These are phyloP conservation scores for Arxiozyma telluris DNA, from an alignment of 1,139 yeast species.

Conservation along the genomic window DNA sequence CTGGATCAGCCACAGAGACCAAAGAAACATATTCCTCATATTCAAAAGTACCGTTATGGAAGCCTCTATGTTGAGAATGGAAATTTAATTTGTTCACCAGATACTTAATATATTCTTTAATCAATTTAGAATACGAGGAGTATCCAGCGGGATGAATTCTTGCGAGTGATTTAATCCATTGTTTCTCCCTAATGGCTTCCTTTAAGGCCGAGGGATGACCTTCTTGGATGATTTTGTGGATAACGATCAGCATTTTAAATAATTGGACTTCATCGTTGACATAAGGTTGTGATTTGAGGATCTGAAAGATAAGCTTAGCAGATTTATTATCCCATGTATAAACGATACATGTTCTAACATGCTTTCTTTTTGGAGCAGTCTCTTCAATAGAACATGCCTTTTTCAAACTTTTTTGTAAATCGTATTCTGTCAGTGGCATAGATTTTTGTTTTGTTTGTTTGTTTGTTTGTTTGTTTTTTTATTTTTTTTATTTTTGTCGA, in stretches of 20 bases:
- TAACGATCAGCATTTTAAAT: constrained; percentile 78
- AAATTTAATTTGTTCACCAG: constrained; percentile 68
- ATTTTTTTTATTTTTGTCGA: too few relatives aligned
- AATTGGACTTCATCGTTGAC: constrained; percentile 75
- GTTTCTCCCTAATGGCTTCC: constrained; percentile 69
- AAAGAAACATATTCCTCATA: constrained; percentile 90
- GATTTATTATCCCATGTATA: constrained; percentile 95
- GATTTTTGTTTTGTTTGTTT: too few relatives aligned
- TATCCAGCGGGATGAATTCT: constrained; percentile 34
- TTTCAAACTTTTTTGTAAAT: constrained; percentile 58
- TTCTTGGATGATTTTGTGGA: constrained; percentile 92
- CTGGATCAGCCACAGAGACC: constrained; percentile 83
- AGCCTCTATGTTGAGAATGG: constrained; percentile 78
- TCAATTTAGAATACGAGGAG: constrained; percentile 54
- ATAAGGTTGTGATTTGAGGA: constrained; percentile 69
- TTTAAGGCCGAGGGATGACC: constrained; percentile 82
- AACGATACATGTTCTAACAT: constrained; percentile 87
- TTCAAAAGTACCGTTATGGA: constrained; percentile 83
- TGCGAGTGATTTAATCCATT: constrained; percentile 50
- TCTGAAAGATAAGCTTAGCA: constrained; percentile 66
- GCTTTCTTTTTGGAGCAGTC: constrained; percentile 90
- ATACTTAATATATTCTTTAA: constrained; percentile 66
- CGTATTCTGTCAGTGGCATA: constrained; percentile 22
- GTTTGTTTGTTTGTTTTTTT: too few relatives aligned
- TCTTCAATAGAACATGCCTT: constrained; percentile 86